Evolutionary conservation across 257 asterid species (phyloP).

Genomic region (Rhazya stricta): DNA sequence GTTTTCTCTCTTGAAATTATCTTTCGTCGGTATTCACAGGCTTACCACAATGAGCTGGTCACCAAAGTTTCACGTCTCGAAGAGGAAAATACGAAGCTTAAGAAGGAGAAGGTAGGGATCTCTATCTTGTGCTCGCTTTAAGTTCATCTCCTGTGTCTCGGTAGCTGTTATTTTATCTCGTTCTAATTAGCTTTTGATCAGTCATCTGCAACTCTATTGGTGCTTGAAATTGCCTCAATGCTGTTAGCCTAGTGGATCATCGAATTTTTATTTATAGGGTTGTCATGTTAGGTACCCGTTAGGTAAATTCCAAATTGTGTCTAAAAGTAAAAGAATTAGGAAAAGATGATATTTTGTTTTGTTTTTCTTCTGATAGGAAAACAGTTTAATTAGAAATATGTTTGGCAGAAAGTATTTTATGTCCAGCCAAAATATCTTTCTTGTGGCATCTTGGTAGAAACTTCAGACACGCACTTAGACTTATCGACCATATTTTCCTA

Average conservation of each 20-base stretch:
- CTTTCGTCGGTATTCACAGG: constrained; percentile 37
- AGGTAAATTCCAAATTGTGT: neutral
- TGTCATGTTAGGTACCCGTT: too few relatives aligned
- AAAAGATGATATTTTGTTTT: neutral
- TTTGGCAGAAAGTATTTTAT: neutral
- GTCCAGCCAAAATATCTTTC: neutral
- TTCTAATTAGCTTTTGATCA: neutral
- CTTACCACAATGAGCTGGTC: constrained; percentile 84
- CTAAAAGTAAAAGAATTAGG: neutral
- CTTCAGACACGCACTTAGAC: neutral
- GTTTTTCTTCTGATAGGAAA: neutral
- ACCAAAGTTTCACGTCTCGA: constrained; percentile 73
- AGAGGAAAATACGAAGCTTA: constrained; percentile 68
- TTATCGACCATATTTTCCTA: neutral
- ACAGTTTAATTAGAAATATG: neutral
- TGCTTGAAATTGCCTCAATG: neutral
- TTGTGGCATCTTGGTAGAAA: neutral
- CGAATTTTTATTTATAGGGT: too few relatives aligned
- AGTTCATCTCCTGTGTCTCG: neutral
- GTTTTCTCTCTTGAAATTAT: neutral
- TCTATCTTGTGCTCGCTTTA: neutral
- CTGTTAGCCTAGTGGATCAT: neutral
- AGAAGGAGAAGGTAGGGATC: constrained; percentile 55
- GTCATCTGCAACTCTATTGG: neutral
- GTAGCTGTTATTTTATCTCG: neutral